Evolutionary conservation across 73 alveolate genomes (phyloP).

Genomic region (Paramecium bursaria): DNA sequence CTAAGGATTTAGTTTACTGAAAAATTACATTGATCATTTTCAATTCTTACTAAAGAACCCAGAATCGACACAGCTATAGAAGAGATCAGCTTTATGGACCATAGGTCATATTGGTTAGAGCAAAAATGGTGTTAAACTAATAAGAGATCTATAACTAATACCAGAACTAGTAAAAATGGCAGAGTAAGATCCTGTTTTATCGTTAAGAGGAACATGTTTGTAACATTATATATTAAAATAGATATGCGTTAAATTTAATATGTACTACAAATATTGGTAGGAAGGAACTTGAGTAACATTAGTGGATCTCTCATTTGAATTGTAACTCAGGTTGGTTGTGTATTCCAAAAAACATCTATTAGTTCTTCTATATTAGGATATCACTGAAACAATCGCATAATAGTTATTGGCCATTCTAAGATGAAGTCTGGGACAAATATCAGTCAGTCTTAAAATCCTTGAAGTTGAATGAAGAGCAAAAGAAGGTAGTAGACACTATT

Average conservation of each 20-base stretch:
- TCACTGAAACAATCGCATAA: constrained; percentile 48
- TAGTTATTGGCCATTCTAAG: constrained; percentile 58
- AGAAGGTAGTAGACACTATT: constrained; percentile 35
- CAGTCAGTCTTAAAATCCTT: not conserved
- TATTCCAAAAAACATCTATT: constrained; percentile 42
- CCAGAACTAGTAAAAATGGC: constrained; percentile 51
- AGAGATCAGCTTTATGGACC: constrained; percentile 49
- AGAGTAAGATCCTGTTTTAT: constrained; percentile 52
- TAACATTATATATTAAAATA: no score
- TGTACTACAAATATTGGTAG: constrained; percentile 47
- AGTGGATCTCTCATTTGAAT: constrained; percentile 52
- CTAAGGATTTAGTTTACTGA: constrained; percentile 16
- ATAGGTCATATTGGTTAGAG: constrained; percentile 49
- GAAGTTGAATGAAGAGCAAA: not conserved
- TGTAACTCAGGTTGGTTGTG: constrained; percentile 61
- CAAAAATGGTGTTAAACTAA: constrained; percentile 31
- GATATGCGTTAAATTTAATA: constrained; percentile 27
- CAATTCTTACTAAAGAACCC: not conserved
- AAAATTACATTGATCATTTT: constrained; percentile 48
- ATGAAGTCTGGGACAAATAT: constrained; percentile 53
- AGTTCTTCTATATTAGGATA: constrained; percentile 45
- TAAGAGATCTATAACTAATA: constrained; percentile 27
- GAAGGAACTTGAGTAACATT: constrained; percentile 21
- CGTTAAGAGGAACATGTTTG: constrained; percentile 52
- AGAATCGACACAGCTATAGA: not conserved